A percentile compares a stretch with the other conserved stretches of the same genome.
phyloP scores from a whole-genome alignment of 805 yeast genomes.

The Myxozyma geophila region DNA sequence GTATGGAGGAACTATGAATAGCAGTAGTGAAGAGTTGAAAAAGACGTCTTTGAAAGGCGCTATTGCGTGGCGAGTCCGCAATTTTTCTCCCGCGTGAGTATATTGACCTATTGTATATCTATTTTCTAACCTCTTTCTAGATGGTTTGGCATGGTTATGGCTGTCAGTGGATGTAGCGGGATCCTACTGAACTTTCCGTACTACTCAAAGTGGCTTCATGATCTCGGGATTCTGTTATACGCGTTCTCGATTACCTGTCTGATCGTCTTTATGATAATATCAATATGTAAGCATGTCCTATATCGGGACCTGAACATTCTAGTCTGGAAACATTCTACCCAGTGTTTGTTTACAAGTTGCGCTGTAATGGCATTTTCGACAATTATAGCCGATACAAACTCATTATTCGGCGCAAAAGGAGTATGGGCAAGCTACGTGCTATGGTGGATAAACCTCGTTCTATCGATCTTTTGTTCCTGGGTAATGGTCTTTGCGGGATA shows the following conservation, averaged over 20 bases:
- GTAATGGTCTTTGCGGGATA: conserved; percentile 8
- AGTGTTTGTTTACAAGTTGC: conserved; percentile 3
- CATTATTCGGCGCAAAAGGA: background rate
- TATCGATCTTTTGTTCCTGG: conserved; percentile 1
- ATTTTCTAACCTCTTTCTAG: conserved; percentile 1
- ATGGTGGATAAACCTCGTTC: conserved; percentile 13
- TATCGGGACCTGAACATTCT: conserved; percentile 1
- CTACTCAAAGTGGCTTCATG: conserved; percentile 60
- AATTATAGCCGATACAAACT: conserved; percentile 4
- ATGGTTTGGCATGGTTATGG: conserved; percentile 79
- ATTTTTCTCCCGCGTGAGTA: conserved; percentile 12
- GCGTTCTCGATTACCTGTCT: conserved; percentile 53
- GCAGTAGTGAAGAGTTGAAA: too few relatives aligned
- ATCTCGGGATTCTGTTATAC: conserved; percentile 65
- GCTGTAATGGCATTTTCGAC: conserved; percentile 5
- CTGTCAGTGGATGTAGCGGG: conserved; percentile 72
- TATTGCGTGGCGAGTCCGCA: background rate
- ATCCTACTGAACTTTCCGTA: conserved; percentile 70
- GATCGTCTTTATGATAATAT: background rate
- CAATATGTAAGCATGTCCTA: background rate
- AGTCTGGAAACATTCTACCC: conserved; percentile 6
- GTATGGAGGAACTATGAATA: too few relatives aligned
- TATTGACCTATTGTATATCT: background rate
- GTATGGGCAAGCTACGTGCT: conserved; percentile 9
- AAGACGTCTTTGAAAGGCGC: background rate